Evolutionary conservation across 495 filamentous ascomycete species (phyloP).

Genomic region (Penicillium flavigenum): DNA sequence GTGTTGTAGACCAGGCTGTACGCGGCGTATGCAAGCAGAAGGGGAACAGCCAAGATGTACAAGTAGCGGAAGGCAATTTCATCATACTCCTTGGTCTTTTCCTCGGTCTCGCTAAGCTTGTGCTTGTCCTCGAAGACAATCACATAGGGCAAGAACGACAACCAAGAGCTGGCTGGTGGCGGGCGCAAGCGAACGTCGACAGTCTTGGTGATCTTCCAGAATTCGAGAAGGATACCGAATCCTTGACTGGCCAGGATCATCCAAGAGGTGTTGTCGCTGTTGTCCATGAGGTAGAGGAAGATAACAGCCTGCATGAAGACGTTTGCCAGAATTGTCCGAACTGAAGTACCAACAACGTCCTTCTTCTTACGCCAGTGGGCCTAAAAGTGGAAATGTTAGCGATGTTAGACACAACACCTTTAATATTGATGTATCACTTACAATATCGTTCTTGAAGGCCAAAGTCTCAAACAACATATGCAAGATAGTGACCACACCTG

Average conservation of each 20-base stretch:
- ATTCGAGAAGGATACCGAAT: slow-evolving; percentile 88
- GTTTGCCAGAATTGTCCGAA: slow-evolving; percentile 94
- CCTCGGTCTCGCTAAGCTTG: slow-evolving; percentile 87
- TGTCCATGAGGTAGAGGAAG: slow-evolving; percentile 97
- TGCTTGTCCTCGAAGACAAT: slow-evolving; percentile 96
- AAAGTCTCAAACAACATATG: slow-evolving; percentile 96
- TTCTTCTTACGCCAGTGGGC: slow-evolving; percentile 99
- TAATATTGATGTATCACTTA: slow-evolving; percentile 29
- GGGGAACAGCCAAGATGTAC: slow-evolving; percentile 85
- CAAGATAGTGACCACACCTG: slow-evolving; percentile 76
- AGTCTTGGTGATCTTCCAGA: slow-evolving; percentile 98
- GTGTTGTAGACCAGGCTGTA: slow-evolving; percentile 92
- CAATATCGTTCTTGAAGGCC: slow-evolving; percentile 96
- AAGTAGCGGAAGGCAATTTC: slow-evolving; percentile 96
- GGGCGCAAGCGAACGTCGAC: slow-evolving; percentile 85
- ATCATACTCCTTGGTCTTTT: slow-evolving; percentile 98
- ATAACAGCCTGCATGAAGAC: slow-evolving; percentile 97
- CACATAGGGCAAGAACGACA: slow-evolving; percentile 78
- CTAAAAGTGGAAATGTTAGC: slow-evolving; percentile 29
- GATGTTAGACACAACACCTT: background rate
- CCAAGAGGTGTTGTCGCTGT: slow-evolving; percentile 96
- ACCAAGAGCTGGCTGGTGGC: slow-evolving; percentile 57
- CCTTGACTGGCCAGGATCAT: slow-evolving; percentile 96
- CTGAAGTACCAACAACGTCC: slow-evolving; percentile 92
- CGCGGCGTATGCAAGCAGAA: slow-evolving; percentile 81